phyloP scores from a whole-genome alignment of 441 rosid species.

The Sinapis alba region DNA sequence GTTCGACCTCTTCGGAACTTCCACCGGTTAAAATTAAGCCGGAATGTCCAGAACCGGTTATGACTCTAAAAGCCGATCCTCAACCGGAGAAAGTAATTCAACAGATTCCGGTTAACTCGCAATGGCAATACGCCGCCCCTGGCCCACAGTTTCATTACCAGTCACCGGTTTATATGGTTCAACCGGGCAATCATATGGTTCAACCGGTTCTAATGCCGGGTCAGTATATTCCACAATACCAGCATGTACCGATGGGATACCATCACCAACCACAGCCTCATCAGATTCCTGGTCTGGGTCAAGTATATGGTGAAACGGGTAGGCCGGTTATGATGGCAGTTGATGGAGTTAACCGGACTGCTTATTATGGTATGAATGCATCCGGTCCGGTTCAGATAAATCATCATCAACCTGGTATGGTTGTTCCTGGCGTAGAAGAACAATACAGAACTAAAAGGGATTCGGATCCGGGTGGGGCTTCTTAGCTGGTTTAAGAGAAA shows the following conservation, averaged over 20 bases:
- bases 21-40: slow-evolving; percentile 68
- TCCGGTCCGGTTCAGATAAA: slow-evolving; percentile 55
- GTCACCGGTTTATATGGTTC: slow-evolving; percentile 62
- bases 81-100: slow-evolving; percentile 47
- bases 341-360: slow-evolving; percentile 59
- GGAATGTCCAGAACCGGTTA: slow-evolving; percentile 50
- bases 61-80: slow-evolving; percentile 34
- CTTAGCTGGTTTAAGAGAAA: slow-evolving; percentile 35
- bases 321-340: slow-evolving; percentile 52
- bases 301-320: slow-evolving; percentile 52
- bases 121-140: slow-evolving; percentile 55
- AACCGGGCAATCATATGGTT: slow-evolving; percentile 41
- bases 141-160: slow-evolving; percentile 54
- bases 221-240: slow-evolving; percentile 57
- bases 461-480: slow-evolving; percentile 46
- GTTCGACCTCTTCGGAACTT: slow-evolving; percentile 75
- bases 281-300: slow-evolving; percentile 51
- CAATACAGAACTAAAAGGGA: slow-evolving; percentile 49
- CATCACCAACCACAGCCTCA: slow-evolving; percentile 57
- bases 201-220: slow-evolving; percentile 47
- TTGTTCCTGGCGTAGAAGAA: slow-evolving; percentile 60
- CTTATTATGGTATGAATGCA: slow-evolving; percentile 63
- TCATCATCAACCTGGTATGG: slow-evolving; percentile 52
- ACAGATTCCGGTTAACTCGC: slow-evolving; percentile 50
- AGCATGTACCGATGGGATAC: slow-evolving; percentile 66